A percentile compares a stretch with the other conserved stretches of the same genome.
These are phyloP conservation scores for Gossypium gossypioides DNA, from an alignment of 441 rosid genomes.

Conservation along the genomic window DNA sequence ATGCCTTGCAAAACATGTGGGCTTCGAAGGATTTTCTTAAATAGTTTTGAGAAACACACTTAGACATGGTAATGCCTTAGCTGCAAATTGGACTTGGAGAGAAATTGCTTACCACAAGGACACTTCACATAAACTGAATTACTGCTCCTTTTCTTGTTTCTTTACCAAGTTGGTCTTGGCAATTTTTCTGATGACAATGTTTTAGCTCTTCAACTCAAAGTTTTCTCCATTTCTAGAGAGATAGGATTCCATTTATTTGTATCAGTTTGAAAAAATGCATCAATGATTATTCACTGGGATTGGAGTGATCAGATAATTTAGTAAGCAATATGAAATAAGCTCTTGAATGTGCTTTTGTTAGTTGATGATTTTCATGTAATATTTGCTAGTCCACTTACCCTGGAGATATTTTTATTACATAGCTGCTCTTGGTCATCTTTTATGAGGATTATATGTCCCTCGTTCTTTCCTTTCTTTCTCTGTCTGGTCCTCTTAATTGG, in stretches of 20 bases:
- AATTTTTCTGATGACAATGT: neutral
- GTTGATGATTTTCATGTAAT: neutral
- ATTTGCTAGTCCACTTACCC: neutral
- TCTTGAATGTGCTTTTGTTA: neutral
- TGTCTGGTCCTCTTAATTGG: neutral
- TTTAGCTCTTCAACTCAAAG: neutral
- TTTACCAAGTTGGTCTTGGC: neutral
- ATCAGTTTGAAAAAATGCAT: neutral
- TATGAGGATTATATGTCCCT: neutral
- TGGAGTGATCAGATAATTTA: neutral
- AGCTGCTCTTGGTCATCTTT: neutral
- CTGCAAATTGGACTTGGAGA: neutral
- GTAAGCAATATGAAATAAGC: neutral
- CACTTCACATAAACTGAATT: neutral
- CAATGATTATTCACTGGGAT: neutral
- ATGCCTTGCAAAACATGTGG: neutral
- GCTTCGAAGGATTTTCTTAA: neutral
- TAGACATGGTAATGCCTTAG: neutral
- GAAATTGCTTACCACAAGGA: neutral
- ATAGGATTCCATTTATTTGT: neutral
- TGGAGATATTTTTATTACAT: neutral
- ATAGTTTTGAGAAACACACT: neutral
- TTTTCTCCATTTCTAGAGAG: neutral
- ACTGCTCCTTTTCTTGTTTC: neutral
- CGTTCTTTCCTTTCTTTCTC: neutral